These are phyloP conservation scores for Apiospora hydei DNA, from an alignment of 2,329 filamentous ascomycete genomes.

Conservation along the genomic window DNA sequence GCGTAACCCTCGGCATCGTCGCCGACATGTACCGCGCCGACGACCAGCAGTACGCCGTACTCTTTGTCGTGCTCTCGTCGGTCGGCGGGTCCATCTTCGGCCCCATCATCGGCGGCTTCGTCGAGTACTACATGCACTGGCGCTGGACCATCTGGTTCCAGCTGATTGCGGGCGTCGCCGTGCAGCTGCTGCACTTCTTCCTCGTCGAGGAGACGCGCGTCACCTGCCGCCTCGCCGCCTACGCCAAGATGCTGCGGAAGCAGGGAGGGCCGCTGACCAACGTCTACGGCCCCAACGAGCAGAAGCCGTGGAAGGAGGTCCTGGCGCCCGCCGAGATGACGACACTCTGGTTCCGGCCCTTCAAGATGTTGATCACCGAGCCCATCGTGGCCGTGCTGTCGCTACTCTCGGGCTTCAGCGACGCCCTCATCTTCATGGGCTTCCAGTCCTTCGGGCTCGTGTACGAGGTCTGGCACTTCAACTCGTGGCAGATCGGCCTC, in stretches of 20 bases:
- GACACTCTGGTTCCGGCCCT: conserved; percentile 66
- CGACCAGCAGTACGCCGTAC: conserved; percentile 65
- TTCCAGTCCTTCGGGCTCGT: conserved; percentile 68
- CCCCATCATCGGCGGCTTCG: conserved; percentile 61
- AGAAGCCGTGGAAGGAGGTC: conserved; percentile 44
- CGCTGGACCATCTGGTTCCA: conserved; percentile 71
- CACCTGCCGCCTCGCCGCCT: conserved; percentile 62
- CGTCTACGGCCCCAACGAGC: conserved; percentile 56
- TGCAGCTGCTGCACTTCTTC: conserved; percentile 61
- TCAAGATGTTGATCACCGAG: conserved; percentile 67
- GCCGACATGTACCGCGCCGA: conserved; percentile 68
- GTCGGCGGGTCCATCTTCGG: conserved; percentile 63
- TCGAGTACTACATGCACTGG: conserved; percentile 56
- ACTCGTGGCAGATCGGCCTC: conserved; percentile 41
- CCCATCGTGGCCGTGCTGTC: conserved; percentile 68
- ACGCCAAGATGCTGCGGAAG: conserved; percentile 62
- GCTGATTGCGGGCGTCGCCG: conserved; percentile 61
- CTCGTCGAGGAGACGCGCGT: conserved; percentile 66
- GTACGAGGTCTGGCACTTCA: conserved; percentile 66
- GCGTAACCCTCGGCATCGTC: conserved; percentile 70
- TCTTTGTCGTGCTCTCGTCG: conserved; percentile 65
- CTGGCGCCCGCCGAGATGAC: conserved; percentile 51
- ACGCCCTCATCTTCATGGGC: conserved; percentile 72
- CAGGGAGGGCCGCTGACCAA: conserved; percentile 48
- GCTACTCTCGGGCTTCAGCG: conserved; percentile 66